Evolutionary conservation across 1,139 yeast species (phyloP), one percentile per base, ranked within the genome.

Genomic region (Geotrichum candidum): DNA sequence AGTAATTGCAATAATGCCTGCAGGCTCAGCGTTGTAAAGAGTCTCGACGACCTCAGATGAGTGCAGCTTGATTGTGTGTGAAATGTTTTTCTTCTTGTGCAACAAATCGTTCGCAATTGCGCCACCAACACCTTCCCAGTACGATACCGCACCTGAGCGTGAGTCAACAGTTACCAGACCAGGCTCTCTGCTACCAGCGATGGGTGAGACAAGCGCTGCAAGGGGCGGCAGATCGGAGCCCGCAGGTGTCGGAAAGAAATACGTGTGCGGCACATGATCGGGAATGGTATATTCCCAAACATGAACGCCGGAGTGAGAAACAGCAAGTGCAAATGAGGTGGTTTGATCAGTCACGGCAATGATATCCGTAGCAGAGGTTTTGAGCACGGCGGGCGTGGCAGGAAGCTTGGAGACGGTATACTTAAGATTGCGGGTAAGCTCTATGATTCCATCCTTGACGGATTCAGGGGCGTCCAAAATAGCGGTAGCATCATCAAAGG

Each of bases 1-100:
- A 0, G 97, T 90, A 5, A 91, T 83, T 11, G 88, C 72, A 0
- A 87, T 78, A 6, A 90, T 76, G 0, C 96, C 96, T 2, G 88
- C 85, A 0, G 95, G 94, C 66, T 88, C 92, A 18, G 86, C 80
- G 65, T 83, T 84, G 64, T 84, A 83, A 1, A 87, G 82, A 54
- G 80, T 71, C 1, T 85, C 82, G 31, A 90, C 78, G 57, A 66
- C 68, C 68, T 78, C 69, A 65, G 73, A 70, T 59, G 73, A 65
- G 54, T 76, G 75, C 4, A 81, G 68, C 56, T 74, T 76, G 33
- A 79, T 70, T 3, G 71, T 67, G 15, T 76, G 73, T 54, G 73
- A 75, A 22, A 77, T 71, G 52, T 70, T 71, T 57, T 78, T 81
- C 53, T 79, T 77, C 53, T 76, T 75, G 46, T 76, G 75, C 25